A percentile compares a stretch with the other conserved stretches of the same genome.
phyloP scores from a whole-genome alignment of 2,329 filamentous ascomycete genomes.

The Zymoseptoria pseudotritici region DNA sequence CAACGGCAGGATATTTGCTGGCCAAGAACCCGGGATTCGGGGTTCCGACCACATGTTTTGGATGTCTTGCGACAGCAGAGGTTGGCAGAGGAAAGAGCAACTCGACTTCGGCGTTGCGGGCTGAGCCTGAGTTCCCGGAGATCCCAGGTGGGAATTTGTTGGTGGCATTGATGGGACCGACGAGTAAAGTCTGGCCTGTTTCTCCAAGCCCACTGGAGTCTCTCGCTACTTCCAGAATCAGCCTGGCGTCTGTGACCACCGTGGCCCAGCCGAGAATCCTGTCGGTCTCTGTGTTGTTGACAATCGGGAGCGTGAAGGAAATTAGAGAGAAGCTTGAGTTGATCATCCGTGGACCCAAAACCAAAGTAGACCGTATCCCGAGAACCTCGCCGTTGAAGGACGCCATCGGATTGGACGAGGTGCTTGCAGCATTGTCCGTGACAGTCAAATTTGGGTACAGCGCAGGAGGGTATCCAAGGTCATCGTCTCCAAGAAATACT shows the following conservation, averaged over 20 bases:
- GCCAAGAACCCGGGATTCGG: constrained; percentile 52
- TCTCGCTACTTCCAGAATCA: constrained; percentile 54
- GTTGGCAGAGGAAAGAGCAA: constrained; percentile 25
- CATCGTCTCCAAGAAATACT: constrained; percentile 54
- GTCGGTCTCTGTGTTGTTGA: constrained; percentile 53
- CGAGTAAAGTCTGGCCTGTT: constrained; percentile 62
- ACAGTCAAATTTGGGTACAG: constrained; percentile 72
- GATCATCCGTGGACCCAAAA: constrained; percentile 67
- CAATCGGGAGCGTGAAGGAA: constrained; percentile 73
- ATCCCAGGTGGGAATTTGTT: constrained; percentile 46
- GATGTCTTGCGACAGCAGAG: constrained; percentile 22
- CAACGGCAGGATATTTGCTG: constrained; percentile 54
- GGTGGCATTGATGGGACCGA: constrained; percentile 59
- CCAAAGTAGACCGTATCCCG: constrained; percentile 48
- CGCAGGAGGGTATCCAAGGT: constrained; percentile 60
- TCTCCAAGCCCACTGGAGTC: constrained; percentile 63
- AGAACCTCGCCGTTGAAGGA: constrained; percentile 36
- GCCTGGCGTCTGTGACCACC: constrained; percentile 60
- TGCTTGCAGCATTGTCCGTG: constrained; percentile 26
- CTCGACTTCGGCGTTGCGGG: constrained; percentile 19
- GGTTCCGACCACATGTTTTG: constrained; percentile 26
- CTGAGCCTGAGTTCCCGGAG: constrained; percentile 21
- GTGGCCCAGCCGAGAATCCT: constrained; percentile 80
- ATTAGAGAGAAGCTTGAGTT: constrained; percentile 68
- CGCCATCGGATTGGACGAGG: constrained; percentile 31